Conservation (phyloP, 176 grass and related monocot genomes). For the Hyparrhenia diplandra region DNA sequence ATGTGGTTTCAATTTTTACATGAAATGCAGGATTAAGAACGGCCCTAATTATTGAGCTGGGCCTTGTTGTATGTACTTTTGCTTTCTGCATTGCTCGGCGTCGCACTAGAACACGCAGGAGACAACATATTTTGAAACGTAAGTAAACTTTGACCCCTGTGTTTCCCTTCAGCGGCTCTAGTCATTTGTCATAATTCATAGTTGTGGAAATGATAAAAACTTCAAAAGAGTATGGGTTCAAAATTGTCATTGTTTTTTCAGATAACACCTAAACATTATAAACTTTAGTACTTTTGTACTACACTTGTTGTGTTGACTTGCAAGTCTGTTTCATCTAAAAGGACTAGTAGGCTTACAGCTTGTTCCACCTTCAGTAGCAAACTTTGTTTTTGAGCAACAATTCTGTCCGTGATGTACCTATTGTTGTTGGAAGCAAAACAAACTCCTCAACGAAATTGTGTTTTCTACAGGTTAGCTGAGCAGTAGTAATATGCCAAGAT, state of each 20-base stretch:
- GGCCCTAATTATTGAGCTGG: slow-evolving; percentile 49
- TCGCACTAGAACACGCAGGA: slow-evolving; percentile 40
- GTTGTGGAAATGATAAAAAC: neutral
- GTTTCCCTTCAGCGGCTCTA: neutral
- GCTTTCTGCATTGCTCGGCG: slow-evolving; percentile 46
- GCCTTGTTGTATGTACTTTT: slow-evolving; percentile 37
- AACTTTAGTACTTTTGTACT: neutral
- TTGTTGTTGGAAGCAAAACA: neutral
- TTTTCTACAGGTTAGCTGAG: slow-evolving; percentile 31
- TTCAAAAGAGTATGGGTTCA: neutral
- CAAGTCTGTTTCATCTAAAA: neutral
- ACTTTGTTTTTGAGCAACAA: neutral
- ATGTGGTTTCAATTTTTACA: slow-evolving; percentile 7
- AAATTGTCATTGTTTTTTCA: neutral
- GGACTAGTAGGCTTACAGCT: neutral
- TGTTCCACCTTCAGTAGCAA: neutral
- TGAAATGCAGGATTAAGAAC: slow-evolving; percentile 59
- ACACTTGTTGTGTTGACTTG: neutral
- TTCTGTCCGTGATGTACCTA: neutral
- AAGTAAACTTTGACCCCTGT: slow-evolving; percentile 24
- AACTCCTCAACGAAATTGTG: neutral
- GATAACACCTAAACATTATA: neutral
- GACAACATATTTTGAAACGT: slow-evolving; percentile 54
- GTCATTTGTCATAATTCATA: neutral
- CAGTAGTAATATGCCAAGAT: neutral